Evolutionary conservation across 1,284 basidiomycete species (phyloP), one percentile per base, ranked within the genome.

Genomic region (Kwoniella shivajii): DNA sequence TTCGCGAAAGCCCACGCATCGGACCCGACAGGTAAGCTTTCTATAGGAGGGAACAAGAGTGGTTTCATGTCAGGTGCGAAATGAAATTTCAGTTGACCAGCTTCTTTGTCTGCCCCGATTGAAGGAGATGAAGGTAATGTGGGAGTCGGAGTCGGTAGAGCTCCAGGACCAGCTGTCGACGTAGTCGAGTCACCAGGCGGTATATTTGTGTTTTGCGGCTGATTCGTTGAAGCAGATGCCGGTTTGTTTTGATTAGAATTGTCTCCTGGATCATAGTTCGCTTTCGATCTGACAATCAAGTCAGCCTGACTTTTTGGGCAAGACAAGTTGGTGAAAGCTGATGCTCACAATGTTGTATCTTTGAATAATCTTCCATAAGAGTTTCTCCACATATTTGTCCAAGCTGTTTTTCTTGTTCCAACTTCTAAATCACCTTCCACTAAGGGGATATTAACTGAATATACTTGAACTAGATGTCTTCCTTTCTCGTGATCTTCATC

Each of bases 11-110:
- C 74, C 74, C 74, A 93, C 0, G 84, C 85, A 76, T 95, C 92
- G 9, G 88, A 86, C 2, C 89, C 90, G 37, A 84, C 80, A 0
- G 90, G 88, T 20, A 93, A 72, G 9, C 76, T 75, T 1, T 82
- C 80, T 24, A 80, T 60, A 18, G 81, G 73, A 0, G 90, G 89
- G 44, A 82, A 83, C 52, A 95, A 82, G 20, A 95, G 78, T 7
- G 80, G 80, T 13, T 78, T 78, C 80, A 94, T 85, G 50, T 90
- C 86, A 14, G 93, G 92, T 24, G 85, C 81, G 72, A 91, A 96
- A 71, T 85, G 85, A 81, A 95, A 96, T 30, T 83, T 77, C 49
- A 94, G 80, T 56, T 59, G 71, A 27, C 34, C 54, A 26, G 47
- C 41, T 37, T 33, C 56, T 50, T 26, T 24, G 20, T 37, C 16